A percentile compares a stretch with the other conserved stretches of the same genome.
These are phyloP conservation scores for Aureobasidium namibiae DNA, from an alignment of 2,329 filamentous ascomycete genomes.

Conservation along the genomic window DNA sequence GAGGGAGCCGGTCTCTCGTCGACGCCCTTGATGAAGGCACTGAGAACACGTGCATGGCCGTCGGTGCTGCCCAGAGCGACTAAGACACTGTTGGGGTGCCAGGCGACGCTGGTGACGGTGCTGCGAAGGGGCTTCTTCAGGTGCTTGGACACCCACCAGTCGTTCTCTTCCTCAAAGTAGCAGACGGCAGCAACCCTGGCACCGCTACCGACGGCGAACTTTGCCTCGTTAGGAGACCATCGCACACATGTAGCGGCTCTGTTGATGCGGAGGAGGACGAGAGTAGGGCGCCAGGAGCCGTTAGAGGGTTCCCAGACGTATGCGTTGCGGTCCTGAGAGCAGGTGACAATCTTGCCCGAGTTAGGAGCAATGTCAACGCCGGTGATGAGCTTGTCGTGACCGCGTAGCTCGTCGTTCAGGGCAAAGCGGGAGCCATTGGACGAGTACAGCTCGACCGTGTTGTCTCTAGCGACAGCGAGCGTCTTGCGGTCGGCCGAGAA, in stretches of 20 bases:
- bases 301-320: constrained; percentile 85
- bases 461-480: constrained; percentile 85
- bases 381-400: constrained; percentile 94
- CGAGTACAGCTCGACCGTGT: constrained; percentile 79
- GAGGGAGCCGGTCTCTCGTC: constrained; percentile 78
- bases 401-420: constrained; percentile 85
- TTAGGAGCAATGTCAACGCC: constrained; percentile 90
- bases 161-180: constrained; percentile 98
- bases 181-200: constrained; percentile 93
- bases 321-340: constrained; percentile 96
- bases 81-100: constrained; percentile 96
- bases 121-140: constrained; percentile 98
- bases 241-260: constrained; percentile 92
- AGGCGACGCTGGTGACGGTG: constrained; percentile 88
- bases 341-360: constrained; percentile 90
- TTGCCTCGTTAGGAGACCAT: constrained; percentile 93
- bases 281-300: constrained; percentile 92
- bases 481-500: constrained; percentile 88
- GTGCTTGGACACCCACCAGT: constrained; percentile 99
- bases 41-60: constrained; percentile 90
- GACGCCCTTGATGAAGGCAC: constrained; percentile 90
- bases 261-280: constrained; percentile 95
- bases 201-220: constrained; percentile 94
- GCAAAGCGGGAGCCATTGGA: constrained; percentile 65
- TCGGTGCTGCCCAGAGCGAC: constrained; percentile 94